phyloP scores from a whole-genome alignment of 2,329 filamentous ascomycete species.

The Talaromyces sp. region DNA sequence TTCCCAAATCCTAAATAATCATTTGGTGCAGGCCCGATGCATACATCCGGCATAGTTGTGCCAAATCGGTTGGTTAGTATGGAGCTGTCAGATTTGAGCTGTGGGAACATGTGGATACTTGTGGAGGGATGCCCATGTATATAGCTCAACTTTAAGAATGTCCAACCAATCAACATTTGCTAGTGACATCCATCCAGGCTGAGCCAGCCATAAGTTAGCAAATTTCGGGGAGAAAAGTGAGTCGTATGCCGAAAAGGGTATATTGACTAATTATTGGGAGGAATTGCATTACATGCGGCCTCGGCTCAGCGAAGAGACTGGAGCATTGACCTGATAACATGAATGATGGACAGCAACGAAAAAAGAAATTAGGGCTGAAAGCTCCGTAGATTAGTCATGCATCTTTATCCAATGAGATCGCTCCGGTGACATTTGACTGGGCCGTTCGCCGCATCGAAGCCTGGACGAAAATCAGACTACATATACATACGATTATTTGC shows the following conservation, averaged over 20 bases:
- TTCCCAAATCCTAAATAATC: neutral
- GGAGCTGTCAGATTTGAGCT: neutral
- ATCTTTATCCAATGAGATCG: neutral
- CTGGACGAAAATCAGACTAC: neutral
- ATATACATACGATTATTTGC: neutral
- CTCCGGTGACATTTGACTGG: neutral
- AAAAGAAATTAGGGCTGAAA: neutral
- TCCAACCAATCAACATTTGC: neutral
- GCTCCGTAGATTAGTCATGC: neutral
- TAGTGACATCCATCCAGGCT: neutral
- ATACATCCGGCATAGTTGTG: neutral
- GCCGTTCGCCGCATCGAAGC: neutral
- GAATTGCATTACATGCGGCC: neutral
- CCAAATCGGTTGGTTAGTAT: neutral
- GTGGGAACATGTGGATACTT: neutral
- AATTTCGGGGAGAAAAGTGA: neutral
- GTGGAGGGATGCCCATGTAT: neutral
- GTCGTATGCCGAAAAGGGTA: neutral
- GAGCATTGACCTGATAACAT: neutral
- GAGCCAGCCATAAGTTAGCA: neutral
- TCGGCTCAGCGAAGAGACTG: neutral
- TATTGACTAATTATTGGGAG: neutral
- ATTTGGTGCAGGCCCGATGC: neutral
- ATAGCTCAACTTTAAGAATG: neutral
- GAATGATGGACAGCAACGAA: too few relatives aligned